Evolutionary conservation across 257 asterid species (phyloP).

Genomic region (Coffea canephora): DNA sequence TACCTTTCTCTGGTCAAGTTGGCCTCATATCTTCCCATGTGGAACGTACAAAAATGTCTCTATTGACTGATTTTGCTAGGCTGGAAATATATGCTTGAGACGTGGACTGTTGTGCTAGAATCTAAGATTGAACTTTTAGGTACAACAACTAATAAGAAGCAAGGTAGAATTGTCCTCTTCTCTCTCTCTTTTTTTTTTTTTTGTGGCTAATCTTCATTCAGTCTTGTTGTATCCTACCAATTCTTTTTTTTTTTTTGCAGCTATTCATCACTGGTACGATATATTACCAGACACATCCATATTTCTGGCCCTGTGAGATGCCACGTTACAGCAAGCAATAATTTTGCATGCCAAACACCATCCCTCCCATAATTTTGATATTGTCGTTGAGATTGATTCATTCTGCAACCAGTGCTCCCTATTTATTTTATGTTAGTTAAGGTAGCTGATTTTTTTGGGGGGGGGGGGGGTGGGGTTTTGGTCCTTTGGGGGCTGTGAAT

Average conservation of each 20-base stretch:
- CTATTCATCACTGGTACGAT: background rate
- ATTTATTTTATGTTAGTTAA: constrained; percentile 18
- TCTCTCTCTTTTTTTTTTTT: background rate
- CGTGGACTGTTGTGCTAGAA: constrained; percentile 4
- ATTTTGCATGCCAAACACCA: constrained; percentile 1
- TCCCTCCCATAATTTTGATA: background rate
- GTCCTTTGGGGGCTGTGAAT: constrained; percentile 1
- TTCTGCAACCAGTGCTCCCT: background rate
- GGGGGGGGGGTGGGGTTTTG: background rate
- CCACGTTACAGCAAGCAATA: background rate
- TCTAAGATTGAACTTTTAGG: constrained; percentile 6
- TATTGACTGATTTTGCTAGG: constrained; percentile 9
- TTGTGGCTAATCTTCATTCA: constrained; percentile 3
- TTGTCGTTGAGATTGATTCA: background rate
- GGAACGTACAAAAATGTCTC: constrained; percentile 4
- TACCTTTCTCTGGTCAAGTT: background rate
- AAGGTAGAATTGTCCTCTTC: background rate
- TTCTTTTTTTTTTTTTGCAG: background rate
- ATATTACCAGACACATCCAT: background rate
- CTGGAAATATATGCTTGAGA: constrained; percentile 10
- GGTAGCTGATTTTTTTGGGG: constrained; percentile 2
- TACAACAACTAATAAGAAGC: background rate
- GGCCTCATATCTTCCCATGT: constrained; percentile 4
- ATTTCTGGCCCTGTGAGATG: background rate
- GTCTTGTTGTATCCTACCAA: background rate